phyloP scores from a whole-genome alignment of 2,329 filamentous ascomycete species.

The Hypoxylon sp. region DNA sequence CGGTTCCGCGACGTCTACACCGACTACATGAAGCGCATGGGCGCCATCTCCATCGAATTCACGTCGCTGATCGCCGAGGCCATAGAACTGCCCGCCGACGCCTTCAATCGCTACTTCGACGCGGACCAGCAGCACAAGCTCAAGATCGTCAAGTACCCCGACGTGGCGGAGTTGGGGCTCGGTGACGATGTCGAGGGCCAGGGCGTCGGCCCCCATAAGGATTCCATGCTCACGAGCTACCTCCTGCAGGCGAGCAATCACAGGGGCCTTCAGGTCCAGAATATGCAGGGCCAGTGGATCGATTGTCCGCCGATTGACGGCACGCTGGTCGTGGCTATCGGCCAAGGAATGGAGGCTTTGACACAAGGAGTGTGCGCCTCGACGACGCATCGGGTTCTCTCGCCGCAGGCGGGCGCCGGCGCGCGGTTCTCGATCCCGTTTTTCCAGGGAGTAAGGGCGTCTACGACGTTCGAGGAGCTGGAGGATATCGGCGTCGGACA shows the following conservation, averaged over 20 bases:
- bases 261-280: constrained; percentile 85
- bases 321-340: constrained; percentile 89
- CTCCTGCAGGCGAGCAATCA: constrained; percentile 85
- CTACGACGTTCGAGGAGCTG: constrained; percentile 84
- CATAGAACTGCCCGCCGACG: constrained; percentile 77
- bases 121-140: constrained; percentile 83
- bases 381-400: constrained; percentile 88
- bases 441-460: constrained; percentile 87
- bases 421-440: constrained; percentile 86
- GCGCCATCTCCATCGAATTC: constrained; percentile 78
- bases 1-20: constrained; percentile 77
- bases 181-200: constrained; percentile 63
- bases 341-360: constrained; percentile 87
- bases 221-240: constrained; percentile 86
- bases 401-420: constrained; percentile 77
- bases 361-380: constrained; percentile 86
- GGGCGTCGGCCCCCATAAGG: constrained; percentile 85
- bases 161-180: constrained; percentile 72
- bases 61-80: constrained; percentile 87
- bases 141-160: constrained; percentile 91
- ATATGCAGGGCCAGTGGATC: constrained; percentile 83
- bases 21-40: constrained; percentile 84
- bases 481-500: constrained; percentile 70
- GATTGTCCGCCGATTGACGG: constrained; percentile 82
- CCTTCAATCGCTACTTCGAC: constrained; percentile 87